phyloP scores from a whole-genome alignment of 208 protist species.

The Crithidia expoeki region DNA sequence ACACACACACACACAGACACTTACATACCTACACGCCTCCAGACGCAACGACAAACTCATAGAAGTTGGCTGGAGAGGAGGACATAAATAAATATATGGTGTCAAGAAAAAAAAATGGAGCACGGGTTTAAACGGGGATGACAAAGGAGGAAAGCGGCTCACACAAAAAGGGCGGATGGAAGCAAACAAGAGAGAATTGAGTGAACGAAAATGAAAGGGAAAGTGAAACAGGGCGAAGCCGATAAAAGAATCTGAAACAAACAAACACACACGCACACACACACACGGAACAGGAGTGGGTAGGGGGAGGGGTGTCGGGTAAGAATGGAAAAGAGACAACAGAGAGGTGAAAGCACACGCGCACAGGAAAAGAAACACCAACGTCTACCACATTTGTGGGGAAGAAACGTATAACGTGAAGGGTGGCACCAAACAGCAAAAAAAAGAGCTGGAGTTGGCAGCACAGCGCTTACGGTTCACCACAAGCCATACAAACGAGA shows the following conservation, averaged over 20 bases:
- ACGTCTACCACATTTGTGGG: conserved; percentile 13
- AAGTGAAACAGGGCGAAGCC: neutral
- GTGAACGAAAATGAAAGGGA: neutral
- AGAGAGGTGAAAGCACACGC: conserved; percentile 2
- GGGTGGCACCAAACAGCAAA: neutral
- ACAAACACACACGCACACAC: neutral
- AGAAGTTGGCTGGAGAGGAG: no score
- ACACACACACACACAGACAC: conserved; percentile 16
- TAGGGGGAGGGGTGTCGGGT: no score
- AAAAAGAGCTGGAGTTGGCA: neutral
- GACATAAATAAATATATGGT: no score
- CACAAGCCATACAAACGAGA: no score
- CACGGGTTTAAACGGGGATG: no score
- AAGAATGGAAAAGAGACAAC: neutral
- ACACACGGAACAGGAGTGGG: no score
- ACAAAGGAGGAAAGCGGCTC: no score
- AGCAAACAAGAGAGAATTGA: neutral
- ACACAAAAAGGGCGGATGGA: neutral
- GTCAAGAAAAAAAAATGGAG: no score
- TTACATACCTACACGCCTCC: neutral
- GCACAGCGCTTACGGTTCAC: no score
- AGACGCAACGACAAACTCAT: neutral
- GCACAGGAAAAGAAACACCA: neutral
- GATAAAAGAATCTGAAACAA: neutral
- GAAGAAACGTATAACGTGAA: conserved; percentile 4